phyloP scores from a whole-genome alignment of 1,139 yeast genomes.

The Sugiyamaella japonica region DNA sequence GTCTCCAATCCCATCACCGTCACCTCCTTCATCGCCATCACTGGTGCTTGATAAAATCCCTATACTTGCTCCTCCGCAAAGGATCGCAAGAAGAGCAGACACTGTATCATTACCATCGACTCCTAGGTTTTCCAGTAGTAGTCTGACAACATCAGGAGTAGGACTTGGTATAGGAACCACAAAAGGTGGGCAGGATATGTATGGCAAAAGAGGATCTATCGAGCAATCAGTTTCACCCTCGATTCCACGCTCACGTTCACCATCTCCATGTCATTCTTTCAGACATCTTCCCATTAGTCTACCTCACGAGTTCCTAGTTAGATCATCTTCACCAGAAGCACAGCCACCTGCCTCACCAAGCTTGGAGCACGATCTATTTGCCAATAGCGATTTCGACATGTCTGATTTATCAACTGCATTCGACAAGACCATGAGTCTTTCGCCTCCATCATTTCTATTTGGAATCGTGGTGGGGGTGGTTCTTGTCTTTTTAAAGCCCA shows the following conservation, averaged over 20 bases:
- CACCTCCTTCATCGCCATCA: slow-evolving; percentile 16
- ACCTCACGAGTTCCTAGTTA: not conserved
- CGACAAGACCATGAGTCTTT: slow-evolving; percentile 9
- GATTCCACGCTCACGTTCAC: not conserved
- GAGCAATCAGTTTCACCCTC: not conserved
- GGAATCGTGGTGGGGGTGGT: slow-evolving; percentile 32
- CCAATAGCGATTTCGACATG: not conserved
- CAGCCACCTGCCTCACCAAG: slow-evolving; percentile 3
- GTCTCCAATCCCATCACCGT: not conserved
- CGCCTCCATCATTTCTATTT: slow-evolving; percentile 33
- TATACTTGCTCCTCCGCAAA: slow-evolving; percentile 18
- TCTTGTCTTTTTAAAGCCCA: slow-evolving; percentile 30
- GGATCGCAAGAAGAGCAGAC: slow-evolving; percentile 12
- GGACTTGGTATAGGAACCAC: not conserved
- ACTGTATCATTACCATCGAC: slow-evolving; percentile 13
- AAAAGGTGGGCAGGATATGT: not conserved
- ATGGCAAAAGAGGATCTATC: not conserved
- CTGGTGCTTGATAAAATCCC: slow-evolving; percentile 19
- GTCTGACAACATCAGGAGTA: slow-evolving; percentile 2
- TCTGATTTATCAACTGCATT: slow-evolving; percentile 10
- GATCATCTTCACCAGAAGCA: not conserved
- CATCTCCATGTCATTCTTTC: not conserved
- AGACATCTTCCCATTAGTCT: not conserved
- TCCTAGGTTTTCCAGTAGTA: slow-evolving; percentile 4
- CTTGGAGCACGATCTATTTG: slow-evolving; percentile 8